A percentile compares a stretch with the other conserved stretches of the same genome.
These are phyloP conservation scores for Pouteria glomerata DNA, from an alignment of 148 eudicot genomes.

Conservation along the genomic window DNA sequence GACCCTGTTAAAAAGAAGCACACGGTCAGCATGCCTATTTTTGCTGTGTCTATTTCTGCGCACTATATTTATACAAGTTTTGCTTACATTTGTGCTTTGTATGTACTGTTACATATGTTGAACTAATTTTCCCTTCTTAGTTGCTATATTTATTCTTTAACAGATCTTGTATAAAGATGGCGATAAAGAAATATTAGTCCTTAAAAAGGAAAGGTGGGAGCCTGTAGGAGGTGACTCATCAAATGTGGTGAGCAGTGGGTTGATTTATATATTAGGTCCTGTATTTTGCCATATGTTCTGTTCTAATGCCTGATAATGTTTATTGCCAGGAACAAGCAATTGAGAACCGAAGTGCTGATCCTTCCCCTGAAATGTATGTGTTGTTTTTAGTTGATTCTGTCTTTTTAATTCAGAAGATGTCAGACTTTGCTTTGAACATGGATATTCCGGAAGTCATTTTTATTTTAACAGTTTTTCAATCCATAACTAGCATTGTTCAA, in stretches of 20 bases:
- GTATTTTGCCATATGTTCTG: not conserved
- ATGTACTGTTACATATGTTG: not conserved
- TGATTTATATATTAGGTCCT: not conserved
- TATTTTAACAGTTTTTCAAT: too few species aligned
- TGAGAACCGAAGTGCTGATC: slow-evolving; percentile 40
- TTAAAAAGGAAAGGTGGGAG: slow-evolving; percentile 56
- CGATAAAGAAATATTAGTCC: slow-evolving; percentile 48
- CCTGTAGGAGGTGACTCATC: slow-evolving; percentile 17
- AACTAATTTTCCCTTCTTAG: not conserved
- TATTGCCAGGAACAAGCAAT: slow-evolving; percentile 41
- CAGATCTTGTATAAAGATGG: slow-evolving; percentile 69
- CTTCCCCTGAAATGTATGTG: slow-evolving; percentile 59
- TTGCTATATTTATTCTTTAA: not conserved
- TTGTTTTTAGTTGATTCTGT: not conserved
- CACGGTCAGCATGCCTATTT: slow-evolving; percentile 36
- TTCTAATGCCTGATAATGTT: slow-evolving; percentile 14
- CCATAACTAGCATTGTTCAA: too few species aligned
- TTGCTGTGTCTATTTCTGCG: not conserved
- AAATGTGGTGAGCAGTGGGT: slow-evolving; percentile 36
- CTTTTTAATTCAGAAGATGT: not conserved
- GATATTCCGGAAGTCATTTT: not conserved
- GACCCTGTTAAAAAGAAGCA: slow-evolving; percentile 45
- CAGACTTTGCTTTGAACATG: not conserved
- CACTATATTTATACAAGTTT: not conserved
- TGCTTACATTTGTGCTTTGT: not conserved